Base-by-base conservation (phyloP, 2,329 filamentous ascomycete species). In the Apiospora hydei region DNA sequence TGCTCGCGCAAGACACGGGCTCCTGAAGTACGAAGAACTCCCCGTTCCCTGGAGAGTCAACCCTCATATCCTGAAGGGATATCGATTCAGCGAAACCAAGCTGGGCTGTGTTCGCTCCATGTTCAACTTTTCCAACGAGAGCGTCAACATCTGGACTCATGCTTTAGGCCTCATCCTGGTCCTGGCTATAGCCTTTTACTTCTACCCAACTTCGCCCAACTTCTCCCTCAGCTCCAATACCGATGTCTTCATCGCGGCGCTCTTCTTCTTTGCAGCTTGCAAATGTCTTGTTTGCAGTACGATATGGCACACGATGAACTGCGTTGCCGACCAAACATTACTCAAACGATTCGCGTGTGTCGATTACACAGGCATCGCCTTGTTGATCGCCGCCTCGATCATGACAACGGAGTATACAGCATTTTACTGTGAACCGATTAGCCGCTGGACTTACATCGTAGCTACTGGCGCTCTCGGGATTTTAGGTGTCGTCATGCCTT, bases 261-360 rank as follows among this genome's bases (percentile, higher is more conserved):
- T 97, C 76, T 99, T 99, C 88, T 98, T 99, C 85, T 94, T 97
- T 79, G 96, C 96, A 67, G 96, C 96, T 66, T 95, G 92, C 86
- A 95, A 98, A 82, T 98, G 96, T 79, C 89, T 99, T 71, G 91
- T 96, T 80, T 99, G 96, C 90, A 97, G 93, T 74, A 96, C 93
- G 75, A 91, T 98, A 80, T 99, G 96, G 96, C 96, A 99, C 85
- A 98, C 96, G 38, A 98, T 99, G 95, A 98, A 96, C 85, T 94
- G 94, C 77, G 97, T 98, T 71, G 95, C 96, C 24, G 94, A 97
- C 76, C 92, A 97, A 78, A 90, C 91, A 26, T 89, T 97, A 57
- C 93, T 99, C 84, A 96, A 97, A 81, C 93, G 95, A 74, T 98
- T 99, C 79, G 96, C 96, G 24, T 99, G 96, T 81, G 95, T 99